A percentile compares a stretch with the other conserved stretches of the same genome.
These are phyloP conservation scores for Fraxinus greggii DNA, from an alignment of 305 asterid species.

Conservation along the genomic window DNA sequence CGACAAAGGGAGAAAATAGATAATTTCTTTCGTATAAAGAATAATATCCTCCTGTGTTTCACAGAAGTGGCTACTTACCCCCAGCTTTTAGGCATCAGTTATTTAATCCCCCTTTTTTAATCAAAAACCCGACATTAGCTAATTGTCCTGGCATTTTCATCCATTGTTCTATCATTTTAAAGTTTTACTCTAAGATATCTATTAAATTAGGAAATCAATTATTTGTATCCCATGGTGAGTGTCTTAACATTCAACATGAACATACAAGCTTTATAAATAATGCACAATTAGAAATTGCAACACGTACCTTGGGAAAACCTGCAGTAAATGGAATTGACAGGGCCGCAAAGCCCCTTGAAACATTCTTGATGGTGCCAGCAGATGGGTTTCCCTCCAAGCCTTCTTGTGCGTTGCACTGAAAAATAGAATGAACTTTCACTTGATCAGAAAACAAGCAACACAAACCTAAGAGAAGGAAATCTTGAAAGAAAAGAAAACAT, in stretches of 20 bases:
- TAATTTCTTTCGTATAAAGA: not conserved
- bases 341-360: conserved; percentile 73
- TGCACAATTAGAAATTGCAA: not conserved
- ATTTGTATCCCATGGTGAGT: not conserved
- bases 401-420: conserved; percentile 76
- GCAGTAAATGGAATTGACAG: conserved; percentile 66
- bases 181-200: not conserved
- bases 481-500: not conserved
- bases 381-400: conserved; percentile 88
- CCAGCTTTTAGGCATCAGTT: not conserved
- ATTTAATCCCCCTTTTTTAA: not conserved
- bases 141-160: not conserved
- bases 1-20: not conserved
- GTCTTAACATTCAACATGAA: not conserved
- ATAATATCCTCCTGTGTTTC: not conserved
- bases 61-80: not conserved
- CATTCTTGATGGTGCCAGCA: conserved; percentile 59
- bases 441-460: conserved; percentile 13
- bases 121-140: not conserved
- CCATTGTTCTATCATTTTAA: not conserved
- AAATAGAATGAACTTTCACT: conserved; percentile 16
- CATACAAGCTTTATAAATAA: not conserved
- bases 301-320: conserved; percentile 67
- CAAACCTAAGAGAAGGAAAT: conserved; percentile 21
- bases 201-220: not conserved